Evolutionary conservation across 768 basidiomycete species (phyloP).

Genomic region (Amanita jacksonii): DNA sequence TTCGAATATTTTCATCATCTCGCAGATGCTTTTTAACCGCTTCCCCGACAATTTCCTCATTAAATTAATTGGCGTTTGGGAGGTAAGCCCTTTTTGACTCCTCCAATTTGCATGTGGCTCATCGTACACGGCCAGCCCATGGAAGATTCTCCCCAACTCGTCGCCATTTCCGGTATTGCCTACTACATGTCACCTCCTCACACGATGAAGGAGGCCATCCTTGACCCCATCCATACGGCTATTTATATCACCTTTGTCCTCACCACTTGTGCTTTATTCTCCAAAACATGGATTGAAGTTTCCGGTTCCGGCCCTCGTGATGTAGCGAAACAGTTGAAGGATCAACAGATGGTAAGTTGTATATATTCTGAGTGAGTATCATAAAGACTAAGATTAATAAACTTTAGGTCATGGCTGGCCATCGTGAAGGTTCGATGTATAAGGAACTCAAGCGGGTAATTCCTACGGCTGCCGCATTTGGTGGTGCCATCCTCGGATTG

Average conservation of each 20-base stretch:
- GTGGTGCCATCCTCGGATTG: constrained; percentile 92
- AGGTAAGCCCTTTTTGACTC: constrained; percentile 44
- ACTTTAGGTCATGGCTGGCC: constrained; percentile 79
- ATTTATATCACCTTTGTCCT: constrained; percentile 91
- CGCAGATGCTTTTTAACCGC: constrained; percentile 87
- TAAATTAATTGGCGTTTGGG: constrained; percentile 91
- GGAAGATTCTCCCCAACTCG: constrained; percentile 89
- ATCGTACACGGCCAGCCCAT: constrained; percentile 50
- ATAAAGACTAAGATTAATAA: no score
- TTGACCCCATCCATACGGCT: constrained; percentile 90
- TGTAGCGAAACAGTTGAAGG: constrained; percentile 96
- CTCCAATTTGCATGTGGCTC: not conserved
- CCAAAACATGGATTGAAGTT: constrained; percentile 99
- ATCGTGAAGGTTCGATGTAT: constrained; percentile 97
- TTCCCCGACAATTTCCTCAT: constrained; percentile 92
- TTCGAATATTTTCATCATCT: constrained; percentile 90
- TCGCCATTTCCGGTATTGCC: constrained; percentile 82
- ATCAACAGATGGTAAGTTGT: constrained; percentile 79
- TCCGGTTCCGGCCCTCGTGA: constrained; percentile 94
- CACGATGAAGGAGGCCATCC: constrained; percentile 75
- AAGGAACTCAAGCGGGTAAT: constrained; percentile 98
- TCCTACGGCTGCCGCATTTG: constrained; percentile 94
- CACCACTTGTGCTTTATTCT: constrained; percentile 92
- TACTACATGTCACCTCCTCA: constrained; percentile 99
- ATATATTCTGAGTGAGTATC: no score